Evolutionary conservation across 176 grass and related monocot species (phyloP).

Genomic region (Oropetium thomaeum): DNA sequence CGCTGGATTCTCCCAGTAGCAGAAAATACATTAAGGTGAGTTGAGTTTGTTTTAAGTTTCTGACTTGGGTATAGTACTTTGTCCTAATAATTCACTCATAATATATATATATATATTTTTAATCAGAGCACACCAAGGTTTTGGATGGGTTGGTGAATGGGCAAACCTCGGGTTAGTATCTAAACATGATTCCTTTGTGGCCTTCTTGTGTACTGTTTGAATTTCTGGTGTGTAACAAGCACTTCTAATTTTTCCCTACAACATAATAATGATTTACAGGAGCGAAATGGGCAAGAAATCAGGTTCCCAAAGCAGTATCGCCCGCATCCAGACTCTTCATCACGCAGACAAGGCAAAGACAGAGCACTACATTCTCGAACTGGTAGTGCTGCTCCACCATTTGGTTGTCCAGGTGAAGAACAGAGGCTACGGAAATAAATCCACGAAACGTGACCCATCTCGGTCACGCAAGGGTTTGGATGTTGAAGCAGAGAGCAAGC

Average conservation of each 20-base stretch:
- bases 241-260: background rate
- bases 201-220: background rate
- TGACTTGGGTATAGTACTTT: background rate
- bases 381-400: constrained; percentile 85
- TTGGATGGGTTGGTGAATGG: constrained; percentile 98
- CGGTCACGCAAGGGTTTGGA: constrained; percentile 20
- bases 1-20: constrained; percentile 75
- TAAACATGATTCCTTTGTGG: background rate
- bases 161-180: constrained; percentile 87
- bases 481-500: background rate
- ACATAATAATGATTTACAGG: constrained; percentile 17
- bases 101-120: no score
- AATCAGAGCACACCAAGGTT: constrained; percentile 92
- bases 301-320: constrained; percentile 34
- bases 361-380: constrained; percentile 65
- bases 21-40: constrained; percentile 86
- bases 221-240: background rate
- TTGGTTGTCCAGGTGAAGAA: constrained; percentile 84
- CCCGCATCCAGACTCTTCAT: constrained; percentile 78
- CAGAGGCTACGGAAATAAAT: constrained; percentile 62
- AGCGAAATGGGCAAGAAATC: constrained; percentile 72
- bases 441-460: constrained; percentile 19
- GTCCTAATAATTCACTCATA: background rate
- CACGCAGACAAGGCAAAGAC: constrained; percentile 79
- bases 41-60: constrained; percentile 17